Base-by-base conservation (phyloP, 495 filamentous ascomycete genomes). In the Bombardia bombarda region DNA sequence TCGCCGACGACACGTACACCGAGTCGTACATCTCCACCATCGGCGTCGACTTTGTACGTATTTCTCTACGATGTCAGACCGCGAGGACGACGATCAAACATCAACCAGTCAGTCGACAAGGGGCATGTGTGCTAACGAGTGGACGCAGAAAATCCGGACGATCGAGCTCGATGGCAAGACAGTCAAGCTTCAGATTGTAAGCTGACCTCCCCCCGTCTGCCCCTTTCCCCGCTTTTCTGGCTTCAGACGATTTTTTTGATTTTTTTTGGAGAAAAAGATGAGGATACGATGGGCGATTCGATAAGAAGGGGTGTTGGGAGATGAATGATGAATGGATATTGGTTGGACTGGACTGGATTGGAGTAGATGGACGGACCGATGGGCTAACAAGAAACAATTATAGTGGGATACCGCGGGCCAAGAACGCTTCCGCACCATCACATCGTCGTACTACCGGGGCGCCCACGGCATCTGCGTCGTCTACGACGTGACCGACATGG, bases 401-500 rank as follows among this genome's bases (percentile, higher is more conserved):
- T 42, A 98, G 92, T 98, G 92, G 92, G 92, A 98, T 65, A 98
- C 92, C 43, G 92, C 92, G 45, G 92, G 92, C 47, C 92, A 98
- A 75, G 92, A 98, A 68, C 87, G 92, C 52, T 98, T 98, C 87
- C 84, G 93, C 62, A 98, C 92, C 50, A 98, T 98, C 73, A 97
- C 93, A 41, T 96, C 90, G 17, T 97, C 93, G 42, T 98, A 98
- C 80, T 98, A 98, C 75, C 86, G 92, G 61, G 92, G 78, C 42
- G 92, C 92, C 53, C 93, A 98, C 66, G 92, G 92, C 55, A 98
- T 98, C 71, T 98, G 92, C 69, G 92, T 98, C 41, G 92, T 98
- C 61, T 98, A 96, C 75, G 92, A 98, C 80, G 93, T 98, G 61
- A 98, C 92, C 32, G 93, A 98, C 63, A 97, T 96, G 93, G 93